Base-by-base conservation (phyloP, 2,329 filamentous ascomycete genomes). In the Exutisphaerella laricina region DNA sequence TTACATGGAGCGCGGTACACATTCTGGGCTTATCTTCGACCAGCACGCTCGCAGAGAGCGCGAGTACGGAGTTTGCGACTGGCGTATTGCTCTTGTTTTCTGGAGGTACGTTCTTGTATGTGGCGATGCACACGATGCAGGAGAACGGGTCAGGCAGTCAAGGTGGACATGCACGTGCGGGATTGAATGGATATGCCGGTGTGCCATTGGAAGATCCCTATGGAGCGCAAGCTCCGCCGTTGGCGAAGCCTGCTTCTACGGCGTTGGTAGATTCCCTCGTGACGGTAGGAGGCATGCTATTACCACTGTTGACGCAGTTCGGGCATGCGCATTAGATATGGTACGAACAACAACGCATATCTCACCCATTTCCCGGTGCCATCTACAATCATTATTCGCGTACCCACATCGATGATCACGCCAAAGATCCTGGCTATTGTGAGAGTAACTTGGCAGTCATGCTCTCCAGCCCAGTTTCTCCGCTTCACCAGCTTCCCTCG, bases 111-210 rank as follows among this genome's bases (percentile, higher is more conserved):
- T 98, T 98, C 61, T 67, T 98, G 84, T 96, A 97, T 60, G 92
- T 98, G 31, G 92, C 92, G 1, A 96, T 97, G 89, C 92, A 98
- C 61, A 88, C 89, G 1, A 95, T 97, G 88, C 86, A 94, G 61
- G 89, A 95, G 58, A 78, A 82, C 16, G 53, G 53, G 14, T 56
- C 60, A 5, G 34, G 51, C 31, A 54, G 63, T 74, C 79, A 39
- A 5, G 34, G 51, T 33, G 54, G 63, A 74, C 79, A 39, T 79
- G 78, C 58, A 57, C 69, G 5, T 31, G 54, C 53, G 16, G 65
- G 61, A 3, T 48, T 48, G 43, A 53, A 56, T 28, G 56, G 54
- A 1, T 58, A 57, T 41, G 45, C 51, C 4, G 52, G 50, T 18
- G 48, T 57, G 22, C 52, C 54, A 1, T 35, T 51, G 36, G 48